Evolutionary conservation across 208 protist genomes (phyloP).

Genomic region (Naegleria lovaniensis): DNA sequence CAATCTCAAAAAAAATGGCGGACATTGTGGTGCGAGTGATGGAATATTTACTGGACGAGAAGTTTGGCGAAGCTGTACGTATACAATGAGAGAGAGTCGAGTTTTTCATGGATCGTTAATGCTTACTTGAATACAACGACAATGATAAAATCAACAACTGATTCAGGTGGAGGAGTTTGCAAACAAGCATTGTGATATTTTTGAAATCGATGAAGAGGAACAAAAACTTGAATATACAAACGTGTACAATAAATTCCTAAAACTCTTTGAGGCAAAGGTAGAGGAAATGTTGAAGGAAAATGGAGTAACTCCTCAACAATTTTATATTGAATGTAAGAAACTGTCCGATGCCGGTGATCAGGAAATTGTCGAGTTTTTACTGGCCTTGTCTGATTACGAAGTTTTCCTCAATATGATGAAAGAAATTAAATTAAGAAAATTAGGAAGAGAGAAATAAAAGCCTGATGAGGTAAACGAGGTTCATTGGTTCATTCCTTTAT

Average conservation of each 20-base stretch:
- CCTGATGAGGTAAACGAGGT: no score
- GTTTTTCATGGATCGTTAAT: no score
- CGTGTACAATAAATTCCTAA: conserved; percentile 8
- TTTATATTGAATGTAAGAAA: background rate
- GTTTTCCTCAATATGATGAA: background rate
- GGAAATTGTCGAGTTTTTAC: background rate
- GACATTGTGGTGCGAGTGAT: background rate
- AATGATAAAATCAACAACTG: no score
- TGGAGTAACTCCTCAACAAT: background rate
- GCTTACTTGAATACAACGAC: background rate
- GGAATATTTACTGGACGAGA: background rate
- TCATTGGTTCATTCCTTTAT: background rate
- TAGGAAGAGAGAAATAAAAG: background rate
- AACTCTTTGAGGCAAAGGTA: background rate
- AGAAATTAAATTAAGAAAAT: background rate
- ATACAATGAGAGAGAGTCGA: no score
- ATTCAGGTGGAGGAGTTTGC: background rate
- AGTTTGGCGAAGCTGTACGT: background rate
- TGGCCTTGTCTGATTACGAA: background rate
- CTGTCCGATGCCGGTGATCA: background rate
- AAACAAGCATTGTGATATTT: background rate
- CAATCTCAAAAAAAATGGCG: background rate
- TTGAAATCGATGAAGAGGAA: background rate
- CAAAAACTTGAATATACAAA: conserved; percentile 20
- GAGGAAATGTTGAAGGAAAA: conserved; percentile 7